Conservation (phyloP, 169 alveolate species). For the Plasmodium coatneyi region DNA sequence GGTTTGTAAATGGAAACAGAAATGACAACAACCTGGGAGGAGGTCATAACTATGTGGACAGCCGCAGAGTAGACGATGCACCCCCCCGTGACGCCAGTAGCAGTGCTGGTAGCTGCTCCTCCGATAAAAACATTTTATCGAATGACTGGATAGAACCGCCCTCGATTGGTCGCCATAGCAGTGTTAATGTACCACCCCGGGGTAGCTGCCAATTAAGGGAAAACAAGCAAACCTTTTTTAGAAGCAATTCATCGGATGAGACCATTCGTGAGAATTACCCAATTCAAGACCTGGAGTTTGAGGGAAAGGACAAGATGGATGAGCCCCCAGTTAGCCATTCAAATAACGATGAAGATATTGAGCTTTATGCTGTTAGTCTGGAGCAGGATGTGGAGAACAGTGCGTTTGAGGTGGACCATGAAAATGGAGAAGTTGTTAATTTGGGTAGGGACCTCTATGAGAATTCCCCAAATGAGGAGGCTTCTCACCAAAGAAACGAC, state of each 20-base stretch:
- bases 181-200: background rate
- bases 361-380: background rate
- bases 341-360: background rate
- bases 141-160: background rate
- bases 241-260: background rate
- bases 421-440: background rate
- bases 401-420: background rate
- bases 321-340: background rate
- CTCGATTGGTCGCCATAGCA: background rate
- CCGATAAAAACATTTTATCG: background rate
- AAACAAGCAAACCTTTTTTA: background rate
- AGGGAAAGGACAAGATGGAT: background rate
- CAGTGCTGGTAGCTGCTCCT: background rate
- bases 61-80: background rate
- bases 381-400: background rate
- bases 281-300: background rate
- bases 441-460: background rate
- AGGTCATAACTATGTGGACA: background rate
- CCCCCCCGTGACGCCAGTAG: background rate
- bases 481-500: background rate
- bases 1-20: background rate
- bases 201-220: background rate
- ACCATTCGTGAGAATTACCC: background rate
- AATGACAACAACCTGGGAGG: background rate
- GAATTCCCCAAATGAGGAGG: background rate